A percentile compares a stretch with the other conserved stretches of the same genome.
Conservation (phyloP, 352 stramenopile genomes). For the Globisporangium solare region DNA sequence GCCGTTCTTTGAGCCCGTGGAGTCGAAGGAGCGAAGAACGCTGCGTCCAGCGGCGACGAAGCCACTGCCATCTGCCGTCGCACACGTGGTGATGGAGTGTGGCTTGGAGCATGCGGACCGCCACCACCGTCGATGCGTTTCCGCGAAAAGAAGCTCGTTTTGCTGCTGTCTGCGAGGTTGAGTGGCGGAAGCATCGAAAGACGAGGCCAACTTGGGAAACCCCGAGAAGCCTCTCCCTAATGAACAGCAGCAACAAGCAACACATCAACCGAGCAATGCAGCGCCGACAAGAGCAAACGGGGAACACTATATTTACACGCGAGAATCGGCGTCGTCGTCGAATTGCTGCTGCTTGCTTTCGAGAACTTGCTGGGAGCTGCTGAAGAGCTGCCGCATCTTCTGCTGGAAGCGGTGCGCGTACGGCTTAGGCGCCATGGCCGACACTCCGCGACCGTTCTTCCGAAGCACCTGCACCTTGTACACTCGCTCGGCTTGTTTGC, state of each 20-base stretch:
- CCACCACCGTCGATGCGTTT: constrained; percentile 21
- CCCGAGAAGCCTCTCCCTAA: background rate
- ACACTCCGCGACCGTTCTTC: constrained; percentile 68
- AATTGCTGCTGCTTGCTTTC: constrained; percentile 1
- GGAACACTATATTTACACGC: constrained; percentile 3
- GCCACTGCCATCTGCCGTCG: background rate
- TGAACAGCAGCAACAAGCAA: background rate
- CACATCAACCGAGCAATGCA: constrained; percentile 1
- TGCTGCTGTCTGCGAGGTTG: constrained; percentile 28
- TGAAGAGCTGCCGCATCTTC: constrained; percentile 83
- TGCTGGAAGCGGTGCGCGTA: constrained; percentile 79
- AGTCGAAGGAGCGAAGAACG: background rate
- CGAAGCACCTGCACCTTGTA: constrained; percentile 84
- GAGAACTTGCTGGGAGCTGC: constrained; percentile 27
- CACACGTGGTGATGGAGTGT: background rate
- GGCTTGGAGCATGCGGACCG: constrained; percentile 1
- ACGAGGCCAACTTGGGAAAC: background rate
- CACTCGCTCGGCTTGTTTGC: constrained; percentile 71
- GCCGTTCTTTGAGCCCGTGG: background rate
- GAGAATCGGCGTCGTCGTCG: background rate
- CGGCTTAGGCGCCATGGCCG: constrained; percentile 57
- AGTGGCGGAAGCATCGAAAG: constrained; percentile 34
- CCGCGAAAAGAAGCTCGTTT: constrained; percentile 29
- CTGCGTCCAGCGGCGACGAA: background rate
- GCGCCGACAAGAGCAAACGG: background rate